Conservation (phyloP, 805 yeast genomes). For the Tetrapisispora arboricola region DNA sequence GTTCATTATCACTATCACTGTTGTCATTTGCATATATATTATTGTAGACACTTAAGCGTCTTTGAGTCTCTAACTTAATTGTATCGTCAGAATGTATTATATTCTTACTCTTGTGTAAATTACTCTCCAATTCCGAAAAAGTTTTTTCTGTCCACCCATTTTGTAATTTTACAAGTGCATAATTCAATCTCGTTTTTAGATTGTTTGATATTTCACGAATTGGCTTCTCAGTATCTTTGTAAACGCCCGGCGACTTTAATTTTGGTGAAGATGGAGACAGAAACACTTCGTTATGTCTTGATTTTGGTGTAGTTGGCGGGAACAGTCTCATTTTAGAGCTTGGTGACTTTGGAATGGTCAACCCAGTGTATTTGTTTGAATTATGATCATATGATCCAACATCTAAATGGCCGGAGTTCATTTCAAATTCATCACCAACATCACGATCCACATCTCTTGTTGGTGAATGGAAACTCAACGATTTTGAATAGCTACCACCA, state of each 20-base stretch:
- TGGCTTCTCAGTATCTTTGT: slow-evolving; percentile 23
- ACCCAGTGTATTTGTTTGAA: slow-evolving; percentile 1
- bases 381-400: background rate
- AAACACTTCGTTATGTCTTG: slow-evolving; percentile 23
- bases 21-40: slow-evolving; percentile 6
- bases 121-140: slow-evolving; percentile 19
- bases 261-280: slow-evolving; percentile 26
- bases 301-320: slow-evolving; percentile 28
- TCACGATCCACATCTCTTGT: background rate
- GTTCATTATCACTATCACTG: background rate
- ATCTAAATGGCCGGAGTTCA: slow-evolving; percentile 3
- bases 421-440: slow-evolving; percentile 1
- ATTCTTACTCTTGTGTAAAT: slow-evolving; percentile 7
- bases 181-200: slow-evolving; percentile 32
- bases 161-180: slow-evolving; percentile 34
- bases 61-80: slow-evolving; percentile 5
- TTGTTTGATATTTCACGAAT: slow-evolving; percentile 33
- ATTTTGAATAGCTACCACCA: slow-evolving; percentile 17
- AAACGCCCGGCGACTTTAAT: slow-evolving; percentile 22
- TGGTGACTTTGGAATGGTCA: slow-evolving; percentile 9
- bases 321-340: slow-evolving; percentile 13
- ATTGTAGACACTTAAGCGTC: slow-evolving; percentile 7
- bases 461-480: slow-evolving; percentile 23
- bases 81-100: slow-evolving; percentile 7
- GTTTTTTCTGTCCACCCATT: slow-evolving; percentile 27